These are phyloP conservation scores for Epichloe baconii DNA, from an alignment of 2,329 filamentous ascomycete genomes.

Conservation along the genomic window DNA sequence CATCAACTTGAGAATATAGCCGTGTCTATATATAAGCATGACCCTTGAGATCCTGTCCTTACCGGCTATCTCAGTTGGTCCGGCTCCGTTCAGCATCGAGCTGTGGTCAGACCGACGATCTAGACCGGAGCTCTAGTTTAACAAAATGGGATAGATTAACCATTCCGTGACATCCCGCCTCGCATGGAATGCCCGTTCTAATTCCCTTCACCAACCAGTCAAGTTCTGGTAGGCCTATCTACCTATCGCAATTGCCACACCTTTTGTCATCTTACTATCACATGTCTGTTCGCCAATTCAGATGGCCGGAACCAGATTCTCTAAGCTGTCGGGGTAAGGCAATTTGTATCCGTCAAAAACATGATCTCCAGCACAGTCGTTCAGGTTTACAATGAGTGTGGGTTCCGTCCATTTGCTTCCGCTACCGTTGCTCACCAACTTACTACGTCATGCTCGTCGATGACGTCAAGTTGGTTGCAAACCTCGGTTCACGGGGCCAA, in stretches of 20 bases:
- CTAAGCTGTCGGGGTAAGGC: background rate
- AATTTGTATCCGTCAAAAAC: background rate
- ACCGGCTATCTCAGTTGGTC: background rate
- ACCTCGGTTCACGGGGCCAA: too few species aligned
- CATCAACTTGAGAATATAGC: background rate
- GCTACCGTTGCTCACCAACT: too few species aligned
- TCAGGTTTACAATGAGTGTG: background rate
- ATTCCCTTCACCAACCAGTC: background rate
- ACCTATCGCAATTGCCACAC: too few species aligned
- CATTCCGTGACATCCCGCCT: background rate
- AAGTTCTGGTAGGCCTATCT: too few species aligned
- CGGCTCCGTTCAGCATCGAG: background rate
- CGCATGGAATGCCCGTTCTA: too few species aligned
- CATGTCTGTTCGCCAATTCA: background rate
- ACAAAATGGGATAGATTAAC: too few species aligned
- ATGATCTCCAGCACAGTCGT: too few species aligned
- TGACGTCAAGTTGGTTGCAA: too few species aligned
- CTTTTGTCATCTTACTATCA: background rate
- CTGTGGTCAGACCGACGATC: background rate
- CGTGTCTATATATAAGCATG: background rate
- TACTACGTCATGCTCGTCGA: too few species aligned
- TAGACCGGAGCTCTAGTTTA: too few species aligned
- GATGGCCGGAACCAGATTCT: background rate
- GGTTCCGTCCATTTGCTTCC: background rate
- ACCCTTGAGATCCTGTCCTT: background rate